Conservation (phyloP, 2,329 filamentous ascomycete species). For the Clathrospora elynae region DNA sequence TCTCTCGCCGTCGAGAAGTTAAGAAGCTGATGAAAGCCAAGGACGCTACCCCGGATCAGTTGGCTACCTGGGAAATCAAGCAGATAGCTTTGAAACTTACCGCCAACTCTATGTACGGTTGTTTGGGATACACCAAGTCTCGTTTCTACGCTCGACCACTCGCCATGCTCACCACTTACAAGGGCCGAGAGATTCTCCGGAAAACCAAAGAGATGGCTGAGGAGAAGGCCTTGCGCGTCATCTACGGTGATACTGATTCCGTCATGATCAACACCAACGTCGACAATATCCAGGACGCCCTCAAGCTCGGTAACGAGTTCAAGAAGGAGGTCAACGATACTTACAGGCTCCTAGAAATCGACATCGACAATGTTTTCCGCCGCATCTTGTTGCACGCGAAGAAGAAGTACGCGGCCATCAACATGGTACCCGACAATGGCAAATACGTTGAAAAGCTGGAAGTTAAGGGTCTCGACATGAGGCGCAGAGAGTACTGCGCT, state of each 20-base stretch:
- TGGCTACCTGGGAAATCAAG: slow-evolving; percentile 97
- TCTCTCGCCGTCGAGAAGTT: slow-evolving; percentile 85
- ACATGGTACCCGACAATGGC: slow-evolving; percentile 84
- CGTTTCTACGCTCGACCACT: slow-evolving; percentile 95
- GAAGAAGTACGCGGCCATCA: slow-evolving; percentile 99
- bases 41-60: slow-evolving; percentile 79
- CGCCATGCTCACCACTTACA: slow-evolving; percentile 94
- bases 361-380: slow-evolving; percentile 96
- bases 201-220: slow-evolving; percentile 97
- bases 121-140: slow-evolving; percentile 93
- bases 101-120: slow-evolving; percentile 99
- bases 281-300: slow-evolving; percentile 85
- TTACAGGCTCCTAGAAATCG: slow-evolving; percentile 92
- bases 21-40: slow-evolving; percentile 98
- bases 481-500: slow-evolving; percentile 92
- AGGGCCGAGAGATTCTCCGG: slow-evolving; percentile 94
- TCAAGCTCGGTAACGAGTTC: slow-evolving; percentile 92
- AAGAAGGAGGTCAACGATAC: slow-evolving; percentile 93
- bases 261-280: slow-evolving; percentile 99
- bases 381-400: slow-evolving; percentile 93
- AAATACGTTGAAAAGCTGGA: slow-evolving; percentile 95
- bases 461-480: slow-evolving; percentile 98
- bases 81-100: slow-evolving; percentile 96
- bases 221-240: slow-evolving; percentile 87
- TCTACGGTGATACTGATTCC: slow-evolving; percentile 98